phyloP scores from a whole-genome alignment of 108 stramenopile species.

The Seminavis robusta region DNA sequence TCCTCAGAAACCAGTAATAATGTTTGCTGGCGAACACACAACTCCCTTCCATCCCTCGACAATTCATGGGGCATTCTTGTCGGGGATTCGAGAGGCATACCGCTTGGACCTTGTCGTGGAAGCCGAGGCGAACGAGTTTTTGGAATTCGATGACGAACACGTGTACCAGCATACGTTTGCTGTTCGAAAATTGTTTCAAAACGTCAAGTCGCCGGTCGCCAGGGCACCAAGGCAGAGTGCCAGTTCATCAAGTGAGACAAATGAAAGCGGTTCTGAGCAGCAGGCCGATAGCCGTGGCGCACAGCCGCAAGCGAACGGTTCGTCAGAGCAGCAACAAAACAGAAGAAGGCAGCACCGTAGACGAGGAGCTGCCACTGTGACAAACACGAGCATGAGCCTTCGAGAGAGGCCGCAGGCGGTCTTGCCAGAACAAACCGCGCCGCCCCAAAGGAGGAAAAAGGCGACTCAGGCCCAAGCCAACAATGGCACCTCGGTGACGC shows the following conservation, averaged over 20 bases:
- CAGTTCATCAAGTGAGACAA: neutral
- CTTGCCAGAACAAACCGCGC: too few relatives aligned
- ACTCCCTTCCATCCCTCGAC: slow-evolving; percentile 91
- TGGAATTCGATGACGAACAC: slow-evolving; percentile 48
- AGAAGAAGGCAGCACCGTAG: neutral
- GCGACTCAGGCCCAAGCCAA: too few relatives aligned
- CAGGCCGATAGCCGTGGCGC: too few relatives aligned
- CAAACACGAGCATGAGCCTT: too few relatives aligned
- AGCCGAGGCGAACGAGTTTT: slow-evolving; percentile 39
- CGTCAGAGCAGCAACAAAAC: neutral
- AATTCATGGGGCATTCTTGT: slow-evolving; percentile 88
- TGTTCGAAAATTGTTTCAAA: slow-evolving; percentile 1
- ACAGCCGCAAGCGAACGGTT: neutral
- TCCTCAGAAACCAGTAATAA: slow-evolving; percentile 38
- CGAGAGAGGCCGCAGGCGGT: too few relatives aligned
- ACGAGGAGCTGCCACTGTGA: too few relatives aligned
- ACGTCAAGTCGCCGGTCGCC: neutral
- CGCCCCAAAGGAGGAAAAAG: too few relatives aligned
- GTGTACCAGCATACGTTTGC: slow-evolving; percentile 69
- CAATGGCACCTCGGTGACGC: too few relatives aligned
- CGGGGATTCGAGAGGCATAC: slow-evolving; percentile 90
- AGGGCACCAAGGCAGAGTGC: neutral
- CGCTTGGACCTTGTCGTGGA: slow-evolving; percentile 66
- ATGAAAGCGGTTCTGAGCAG: too few relatives aligned
- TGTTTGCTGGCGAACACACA: slow-evolving; percentile 96